A percentile compares a stretch with the other conserved stretches of the same genome.
Conservation (phyloP, 2,329 filamentous ascomycete species). For the Claviceps monticola region DNA sequence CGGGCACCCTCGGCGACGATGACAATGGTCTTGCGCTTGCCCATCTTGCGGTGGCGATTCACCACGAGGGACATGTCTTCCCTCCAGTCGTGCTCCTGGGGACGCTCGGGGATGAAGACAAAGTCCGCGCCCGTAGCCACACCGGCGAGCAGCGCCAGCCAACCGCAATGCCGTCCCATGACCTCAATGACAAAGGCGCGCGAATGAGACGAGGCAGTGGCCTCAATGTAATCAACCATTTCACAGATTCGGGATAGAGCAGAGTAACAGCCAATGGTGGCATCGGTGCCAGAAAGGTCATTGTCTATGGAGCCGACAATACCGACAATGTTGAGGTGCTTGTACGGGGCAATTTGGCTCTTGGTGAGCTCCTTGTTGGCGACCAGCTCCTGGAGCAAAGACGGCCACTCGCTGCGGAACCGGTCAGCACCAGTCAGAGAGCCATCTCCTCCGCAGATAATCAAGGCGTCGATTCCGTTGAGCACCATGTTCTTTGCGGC, state of each 20-base stretch:
- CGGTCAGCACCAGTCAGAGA: conserved; percentile 90
- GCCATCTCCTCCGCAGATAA: conserved; percentile 95
- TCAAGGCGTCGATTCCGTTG: conserved; percentile 84
- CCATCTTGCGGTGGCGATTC: conserved; percentile 66
- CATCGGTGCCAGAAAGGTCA: conserved; percentile 91
- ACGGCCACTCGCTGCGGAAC: conserved; percentile 86
- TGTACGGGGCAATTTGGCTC: conserved; percentile 62
- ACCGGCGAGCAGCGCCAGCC: conserved; percentile 91
- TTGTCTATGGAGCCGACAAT: conserved; percentile 97
- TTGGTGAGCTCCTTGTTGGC: conserved; percentile 53
- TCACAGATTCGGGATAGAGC: conserved; percentile 88
- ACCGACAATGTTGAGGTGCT: conserved; percentile 88
- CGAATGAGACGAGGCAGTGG: conserved; percentile 86
- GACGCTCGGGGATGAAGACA: conserved; percentile 92
- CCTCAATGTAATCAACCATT: conserved; percentile 92
- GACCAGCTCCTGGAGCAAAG: conserved; percentile 74
- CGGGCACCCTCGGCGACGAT: conserved; percentile 94
- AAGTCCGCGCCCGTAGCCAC: conserved; percentile 93
- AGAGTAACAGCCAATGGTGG: conserved; percentile 93
- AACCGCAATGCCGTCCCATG: conserved; percentile 96
- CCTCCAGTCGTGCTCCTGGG: conserved; percentile 75
- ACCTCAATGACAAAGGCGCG: conserved; percentile 96
- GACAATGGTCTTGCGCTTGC: conserved; percentile 95
- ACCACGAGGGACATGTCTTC: conserved; percentile 75
- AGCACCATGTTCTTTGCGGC: conserved; percentile 92